Evolutionary conservation across 1,139 yeast genomes (phyloP).

Genomic region (Suhomyces maxii): DNA sequence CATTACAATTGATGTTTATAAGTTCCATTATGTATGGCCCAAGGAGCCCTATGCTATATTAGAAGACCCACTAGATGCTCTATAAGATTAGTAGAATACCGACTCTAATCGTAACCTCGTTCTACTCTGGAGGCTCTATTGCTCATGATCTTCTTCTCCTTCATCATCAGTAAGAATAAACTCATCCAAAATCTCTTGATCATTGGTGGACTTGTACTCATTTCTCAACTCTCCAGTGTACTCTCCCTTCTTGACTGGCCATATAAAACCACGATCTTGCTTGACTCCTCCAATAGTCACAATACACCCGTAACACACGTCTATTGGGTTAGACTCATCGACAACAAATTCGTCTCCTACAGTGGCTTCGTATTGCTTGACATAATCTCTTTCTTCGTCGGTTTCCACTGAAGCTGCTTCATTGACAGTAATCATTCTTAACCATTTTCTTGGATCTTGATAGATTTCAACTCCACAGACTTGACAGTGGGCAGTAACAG

Average conservation of each 20-base stretch:
- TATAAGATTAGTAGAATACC: too few relatives aligned
- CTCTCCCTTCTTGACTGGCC: conserved; percentile 49
- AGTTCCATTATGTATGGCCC: too few relatives aligned
- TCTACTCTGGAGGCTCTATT: neutral
- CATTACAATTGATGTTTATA: too few relatives aligned
- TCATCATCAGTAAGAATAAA: conserved; percentile 49
- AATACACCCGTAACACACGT: conserved; percentile 77
- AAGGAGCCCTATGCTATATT: too few relatives aligned
- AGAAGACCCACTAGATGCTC: too few relatives aligned
- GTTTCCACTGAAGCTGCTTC: conserved; percentile 52
- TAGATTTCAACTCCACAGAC: conserved; percentile 54
- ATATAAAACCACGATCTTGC: conserved; percentile 35
- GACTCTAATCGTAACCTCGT: neutral
- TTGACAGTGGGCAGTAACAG: conserved; percentile 36
- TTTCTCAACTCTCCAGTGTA: conserved; percentile 20
- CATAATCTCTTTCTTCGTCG: conserved; percentile 47
- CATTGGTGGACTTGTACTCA: conserved; percentile 6
- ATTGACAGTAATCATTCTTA: conserved; percentile 68
- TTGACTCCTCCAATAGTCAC: conserved; percentile 53
- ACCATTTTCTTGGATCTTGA: conserved; percentile 67
- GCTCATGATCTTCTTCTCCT: neutral
- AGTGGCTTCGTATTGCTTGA: conserved; percentile 21
- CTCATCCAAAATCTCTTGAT: conserved; percentile 40
- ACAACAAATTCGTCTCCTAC: neutral
- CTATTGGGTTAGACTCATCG: conserved; percentile 18